Percentiles rank a stretch among this genome's conserved stretches.
phyloP scores from a whole-genome alignment of 73 alveolate genomes.

The Tetrahymena borealis region DNA sequence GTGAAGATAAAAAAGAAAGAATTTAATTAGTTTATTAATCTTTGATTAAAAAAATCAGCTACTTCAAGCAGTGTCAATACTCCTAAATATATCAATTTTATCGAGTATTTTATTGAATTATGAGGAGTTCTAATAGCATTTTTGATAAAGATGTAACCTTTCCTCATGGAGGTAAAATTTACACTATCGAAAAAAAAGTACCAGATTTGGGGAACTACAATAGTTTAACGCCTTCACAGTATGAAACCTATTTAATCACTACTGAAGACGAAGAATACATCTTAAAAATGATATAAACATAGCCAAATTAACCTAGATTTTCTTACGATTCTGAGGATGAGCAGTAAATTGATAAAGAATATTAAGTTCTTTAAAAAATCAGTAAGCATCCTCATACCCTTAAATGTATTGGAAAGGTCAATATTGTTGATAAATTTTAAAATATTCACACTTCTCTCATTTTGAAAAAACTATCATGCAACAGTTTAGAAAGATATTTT shows the following conservation, averaged over 20 bases:
- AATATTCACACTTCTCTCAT: neutral
- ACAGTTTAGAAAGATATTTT: neutral
- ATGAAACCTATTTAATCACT: neutral
- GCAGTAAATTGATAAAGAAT: neutral
- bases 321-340: neutral
- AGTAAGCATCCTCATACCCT: neutral
- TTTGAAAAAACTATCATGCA: neutral
- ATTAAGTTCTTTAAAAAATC: neutral
- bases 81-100: no score
- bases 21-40: no score
- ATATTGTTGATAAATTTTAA: neutral
- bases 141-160: neutral
- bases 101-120: neutral
- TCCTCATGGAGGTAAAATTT: neutral
- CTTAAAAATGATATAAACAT: neutral
- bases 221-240: neutral
- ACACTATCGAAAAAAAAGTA: neutral
- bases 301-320: neutral
- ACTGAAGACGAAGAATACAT: neutral
- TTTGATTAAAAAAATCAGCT: no score
- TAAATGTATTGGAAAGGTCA: neutral
- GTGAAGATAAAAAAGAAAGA: no score
- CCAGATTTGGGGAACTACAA: neutral
- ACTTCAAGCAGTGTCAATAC: no score
- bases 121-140: neutral